These are phyloP conservation scores for Gracilaria vermiculophylla DNA, from an alignment of 23 red algal species.

Conservation along the genomic window DNA sequence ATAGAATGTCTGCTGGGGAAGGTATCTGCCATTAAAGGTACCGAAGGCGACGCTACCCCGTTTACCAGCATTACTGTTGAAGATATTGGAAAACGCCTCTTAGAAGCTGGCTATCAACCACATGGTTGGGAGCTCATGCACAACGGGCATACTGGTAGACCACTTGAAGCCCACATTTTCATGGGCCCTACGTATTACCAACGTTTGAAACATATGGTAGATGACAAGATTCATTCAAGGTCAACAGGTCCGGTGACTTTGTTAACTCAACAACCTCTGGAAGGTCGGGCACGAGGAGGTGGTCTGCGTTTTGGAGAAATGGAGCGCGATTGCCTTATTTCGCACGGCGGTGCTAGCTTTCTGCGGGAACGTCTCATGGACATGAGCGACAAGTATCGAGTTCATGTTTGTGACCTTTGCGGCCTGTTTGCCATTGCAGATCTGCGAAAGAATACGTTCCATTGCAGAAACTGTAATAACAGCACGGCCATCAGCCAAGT, in stretches of 20 bases:
- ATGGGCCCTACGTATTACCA: slow-evolving; percentile 98
- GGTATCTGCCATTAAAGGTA: slow-evolving; percentile 88
- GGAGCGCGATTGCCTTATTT: slow-evolving; percentile 97
- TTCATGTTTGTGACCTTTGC: slow-evolving; percentile 96
- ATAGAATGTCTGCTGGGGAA: slow-evolving; percentile 96
- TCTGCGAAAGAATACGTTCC: slow-evolving; percentile 79
- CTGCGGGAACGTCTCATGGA: slow-evolving; percentile 97
- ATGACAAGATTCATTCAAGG: slow-evolving; percentile 96
- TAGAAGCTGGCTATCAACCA: slow-evolving; percentile 83
- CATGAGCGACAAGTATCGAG: slow-evolving; percentile 79
- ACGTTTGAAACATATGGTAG: slow-evolving; percentile 96
- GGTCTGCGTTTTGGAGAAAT: slow-evolving; percentile 99
- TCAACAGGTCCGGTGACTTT: slow-evolving; percentile 87
- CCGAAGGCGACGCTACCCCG: slow-evolving; percentile 95
- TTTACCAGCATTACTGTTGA: slow-evolving; percentile 93
- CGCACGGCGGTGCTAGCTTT: slow-evolving; percentile 90
- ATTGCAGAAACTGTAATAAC: slow-evolving; percentile 93
- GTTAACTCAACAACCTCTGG: slow-evolving; percentile 94
- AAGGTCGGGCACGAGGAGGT: slow-evolving; percentile 89
- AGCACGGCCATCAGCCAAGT: slow-evolving; percentile 89
- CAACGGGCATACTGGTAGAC: slow-evolving; percentile 93
- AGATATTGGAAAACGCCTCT: slow-evolving; percentile 72
- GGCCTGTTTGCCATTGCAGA: slow-evolving; percentile 97
- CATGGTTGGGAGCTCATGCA: slow-evolving; percentile 99
- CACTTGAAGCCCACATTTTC: slow-evolving; percentile 97